phyloP scores from a whole-genome alignment of 2,329 filamentous ascomycete species.

The Thelonectria blattea region DNA sequence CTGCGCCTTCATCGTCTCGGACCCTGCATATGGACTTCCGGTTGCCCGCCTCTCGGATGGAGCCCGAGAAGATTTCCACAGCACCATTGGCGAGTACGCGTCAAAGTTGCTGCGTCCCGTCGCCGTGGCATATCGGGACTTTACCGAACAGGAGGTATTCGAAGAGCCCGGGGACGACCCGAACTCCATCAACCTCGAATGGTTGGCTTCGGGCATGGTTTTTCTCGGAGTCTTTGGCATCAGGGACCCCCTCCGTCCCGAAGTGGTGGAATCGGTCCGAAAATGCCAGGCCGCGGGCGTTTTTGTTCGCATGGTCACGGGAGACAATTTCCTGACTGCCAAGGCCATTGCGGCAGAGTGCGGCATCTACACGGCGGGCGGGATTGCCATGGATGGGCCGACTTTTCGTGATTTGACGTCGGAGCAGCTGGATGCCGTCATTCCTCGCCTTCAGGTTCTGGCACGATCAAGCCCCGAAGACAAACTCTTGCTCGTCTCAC shows the following conservation, averaged over 20 bases:
- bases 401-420: constrained; percentile 63
- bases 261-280: constrained; percentile 64
- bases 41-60: constrained; percentile 40
- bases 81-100: constrained; percentile 59
- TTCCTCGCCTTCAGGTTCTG: constrained; percentile 57
- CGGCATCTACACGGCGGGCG: constrained; percentile 66
- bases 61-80: constrained; percentile 41
- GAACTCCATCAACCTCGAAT: constrained; percentile 45
- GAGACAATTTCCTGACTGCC: constrained; percentile 60
- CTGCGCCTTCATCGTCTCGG: constrained; percentile 50
- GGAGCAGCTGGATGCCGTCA: constrained; percentile 57
- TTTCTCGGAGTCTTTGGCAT: constrained; percentile 74
- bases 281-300: constrained; percentile 68
- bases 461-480: constrained; percentile 66
- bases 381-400: constrained; percentile 71
- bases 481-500: constrained; percentile 61
- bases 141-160: constrained; percentile 70
- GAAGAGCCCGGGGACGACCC: constrained; percentile 51
- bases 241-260: constrained; percentile 66
- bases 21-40: constrained; percentile 48
- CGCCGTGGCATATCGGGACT: constrained; percentile 76
- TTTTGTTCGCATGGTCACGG: constrained; percentile 66
- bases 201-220: constrained; percentile 65
- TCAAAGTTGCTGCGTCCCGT: constrained; percentile 76
- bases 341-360: constrained; percentile 69